These are phyloP conservation scores for Tolypocladium tropicale DNA, from an alignment of 2,329 filamentous ascomycete genomes.

Conservation along the genomic window DNA sequence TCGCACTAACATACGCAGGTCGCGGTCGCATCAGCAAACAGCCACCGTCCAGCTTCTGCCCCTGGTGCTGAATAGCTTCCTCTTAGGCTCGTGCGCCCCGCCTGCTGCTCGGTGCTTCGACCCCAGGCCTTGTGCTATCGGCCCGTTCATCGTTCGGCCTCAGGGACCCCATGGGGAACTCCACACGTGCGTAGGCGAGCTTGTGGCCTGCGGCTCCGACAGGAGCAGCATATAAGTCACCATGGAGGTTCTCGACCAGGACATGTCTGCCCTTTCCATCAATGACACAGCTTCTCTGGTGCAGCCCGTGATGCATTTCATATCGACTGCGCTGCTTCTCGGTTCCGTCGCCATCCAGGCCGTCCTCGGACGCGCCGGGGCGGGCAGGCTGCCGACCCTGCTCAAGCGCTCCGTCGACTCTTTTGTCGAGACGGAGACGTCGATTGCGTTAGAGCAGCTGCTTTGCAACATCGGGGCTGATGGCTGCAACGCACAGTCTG, in stretches of 20 bases:
- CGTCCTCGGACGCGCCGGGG: conserved; percentile 35
- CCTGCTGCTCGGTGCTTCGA: neutral
- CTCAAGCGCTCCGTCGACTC: conserved; percentile 38
- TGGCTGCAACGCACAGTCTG: conserved; percentile 39
- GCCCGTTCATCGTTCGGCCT: neutral
- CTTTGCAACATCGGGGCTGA: conserved; percentile 49
- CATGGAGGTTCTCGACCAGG: conserved; percentile 14
- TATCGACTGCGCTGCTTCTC: conserved; percentile 39
- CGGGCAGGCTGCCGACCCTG: conserved; percentile 17
- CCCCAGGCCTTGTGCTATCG: neutral
- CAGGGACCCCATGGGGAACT: neutral
- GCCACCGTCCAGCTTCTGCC: neutral
- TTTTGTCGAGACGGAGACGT: conserved; percentile 41
- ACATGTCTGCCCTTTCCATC: conserved; percentile 14
- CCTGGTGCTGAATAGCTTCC: neutral
- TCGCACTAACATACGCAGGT: neutral
- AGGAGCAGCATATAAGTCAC: conserved; percentile 11
- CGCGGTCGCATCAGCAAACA: neutral
- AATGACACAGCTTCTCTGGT: conserved; percentile 17
- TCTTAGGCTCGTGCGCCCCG: neutral
- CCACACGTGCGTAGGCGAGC: neutral
- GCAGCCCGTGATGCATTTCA: conserved; percentile 37
- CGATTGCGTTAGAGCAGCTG: conserved; percentile 39
- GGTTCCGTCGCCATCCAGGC: conserved; percentile 41
- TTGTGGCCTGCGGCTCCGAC: neutral